Base-by-base conservation (phyloP, 768 basidiomycete species). In the Xanthoconium stramineum region DNA sequence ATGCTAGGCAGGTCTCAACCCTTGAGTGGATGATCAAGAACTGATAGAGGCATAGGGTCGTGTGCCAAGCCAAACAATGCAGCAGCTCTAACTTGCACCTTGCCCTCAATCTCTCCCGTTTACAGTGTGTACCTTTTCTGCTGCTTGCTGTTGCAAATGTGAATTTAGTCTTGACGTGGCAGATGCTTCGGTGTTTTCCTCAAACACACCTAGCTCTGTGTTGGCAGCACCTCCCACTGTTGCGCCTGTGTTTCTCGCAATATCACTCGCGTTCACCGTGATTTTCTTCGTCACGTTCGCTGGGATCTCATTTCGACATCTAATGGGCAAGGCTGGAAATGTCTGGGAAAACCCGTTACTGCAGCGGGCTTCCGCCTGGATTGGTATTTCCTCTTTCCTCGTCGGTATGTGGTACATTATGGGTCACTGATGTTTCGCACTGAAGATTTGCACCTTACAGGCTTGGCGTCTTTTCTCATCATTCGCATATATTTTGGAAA, bases 401-500 rank as follows among this genome's bases (percentile, higher is more conserved):
- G 79, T 87, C 44, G 89, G 89, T 84, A 57, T 33, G 75, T 66
- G 12, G 33, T 40, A 14, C n/a, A 37, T 12, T 9, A 7, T 15
- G 14, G 1, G 20, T 12, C 7, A 19, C 32, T 50, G 8, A 36
- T 5, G 29, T 39, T 28, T 49, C 19, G 17, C 45, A 15, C 59
- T 35, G 38, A 55, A 35, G 39, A 8, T 49, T 33, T 47, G 35
- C 50, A 17, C 46, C 33, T 15, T 36, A 43, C 15, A 89, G 89
- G 88, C 14, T 69, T 89, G 55, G 83, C 83, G 3, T 76, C 86
- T 10, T 88, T 88, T 73, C 75, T 89, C 19, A 78, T 91, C 56
- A 72, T 88, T 51, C 83, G 87, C 57, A 88, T 92, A 81, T 89
- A 85, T 82, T 89, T 89, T 58, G 88, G 85, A 19, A 89, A 91